Evolutionary conservation across 306 rosid genomes (phyloP).

Genomic region (Gastrolobium bilobum): DNA sequence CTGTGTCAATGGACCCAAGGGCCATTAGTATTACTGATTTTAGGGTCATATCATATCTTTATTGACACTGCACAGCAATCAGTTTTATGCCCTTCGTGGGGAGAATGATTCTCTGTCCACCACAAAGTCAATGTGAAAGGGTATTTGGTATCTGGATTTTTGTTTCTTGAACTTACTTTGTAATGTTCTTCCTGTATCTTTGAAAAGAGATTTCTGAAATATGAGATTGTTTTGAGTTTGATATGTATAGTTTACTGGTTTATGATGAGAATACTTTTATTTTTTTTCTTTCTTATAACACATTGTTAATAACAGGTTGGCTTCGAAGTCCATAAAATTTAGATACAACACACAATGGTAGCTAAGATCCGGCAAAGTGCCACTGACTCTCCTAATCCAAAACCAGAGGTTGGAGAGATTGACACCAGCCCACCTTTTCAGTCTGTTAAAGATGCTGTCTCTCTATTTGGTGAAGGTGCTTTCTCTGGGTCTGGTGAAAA

Average conservation of each 20-base stretch:
- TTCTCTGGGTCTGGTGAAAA: conserved; percentile 94
- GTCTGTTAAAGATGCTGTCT: conserved; percentile 97
- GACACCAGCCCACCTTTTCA: conserved; percentile 99
- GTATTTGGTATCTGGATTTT: conserved; percentile 17
- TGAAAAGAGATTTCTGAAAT: conserved; percentile 6
- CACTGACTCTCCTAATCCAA: conserved; percentile 70
- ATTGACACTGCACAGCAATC: conserved; percentile 31
- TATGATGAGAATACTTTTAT: conserved; percentile 2
- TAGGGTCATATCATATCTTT: conserved; percentile 31
- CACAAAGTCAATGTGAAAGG: conserved; percentile 23
- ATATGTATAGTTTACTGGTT: conserved; percentile 11
- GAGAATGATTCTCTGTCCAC: conserved; percentile 25
- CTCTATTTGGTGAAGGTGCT: conserved; percentile 91
- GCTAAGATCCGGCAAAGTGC: conserved; percentile 68
- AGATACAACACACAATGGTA: conserved; percentile 66
- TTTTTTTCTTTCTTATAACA: not conserved
- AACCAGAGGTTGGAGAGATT: conserved; percentile 93
- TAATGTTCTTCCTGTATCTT: conserved; percentile 17
- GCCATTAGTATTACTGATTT: conserved; percentile 12
- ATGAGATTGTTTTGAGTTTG: conserved; percentile 27
- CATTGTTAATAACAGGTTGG: conserved; percentile 47
- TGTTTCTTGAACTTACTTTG: conserved; percentile 36
- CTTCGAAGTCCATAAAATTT: conserved; percentile 12
- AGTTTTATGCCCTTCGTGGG: conserved; percentile 26
- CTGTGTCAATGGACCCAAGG: conserved; percentile 34